These are phyloP conservation scores for Pseudopyricularia javanii DNA, from an alignment of 2,329 filamentous ascomycete species.

Conservation along the genomic window DNA sequence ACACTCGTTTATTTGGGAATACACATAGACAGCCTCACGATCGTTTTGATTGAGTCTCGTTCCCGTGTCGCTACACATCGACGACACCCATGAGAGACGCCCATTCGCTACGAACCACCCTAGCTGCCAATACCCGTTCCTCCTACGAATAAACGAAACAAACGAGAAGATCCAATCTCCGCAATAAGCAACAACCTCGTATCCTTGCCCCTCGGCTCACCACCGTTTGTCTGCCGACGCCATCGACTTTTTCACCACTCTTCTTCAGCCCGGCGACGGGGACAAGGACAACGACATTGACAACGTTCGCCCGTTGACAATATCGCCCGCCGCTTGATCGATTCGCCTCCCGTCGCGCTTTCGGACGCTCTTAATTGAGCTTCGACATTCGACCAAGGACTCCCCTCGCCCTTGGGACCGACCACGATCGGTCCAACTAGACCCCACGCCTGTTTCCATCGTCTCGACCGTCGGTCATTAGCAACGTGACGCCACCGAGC, in stretches of 20 bases:
- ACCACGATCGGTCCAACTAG: not conserved
- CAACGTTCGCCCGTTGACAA: not conserved
- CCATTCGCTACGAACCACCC: not conserved
- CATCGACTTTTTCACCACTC: not conserved
- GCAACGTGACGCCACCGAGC: not conserved
- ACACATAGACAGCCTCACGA: not conserved
- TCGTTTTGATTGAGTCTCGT: not conserved
- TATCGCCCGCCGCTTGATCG: not conserved
- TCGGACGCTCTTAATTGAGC: slow-evolving; percentile 2
- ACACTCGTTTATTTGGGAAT: not conserved
- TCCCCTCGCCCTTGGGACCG: not conserved
- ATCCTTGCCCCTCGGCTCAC: not conserved
- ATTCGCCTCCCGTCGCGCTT: not conserved
- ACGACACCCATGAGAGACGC: not conserved
- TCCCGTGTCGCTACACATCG: not conserved
- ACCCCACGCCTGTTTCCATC: not conserved
- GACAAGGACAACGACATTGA: not conserved
- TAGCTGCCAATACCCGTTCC: not conserved
- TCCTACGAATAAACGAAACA: not conserved
- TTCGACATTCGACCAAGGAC: not conserved
- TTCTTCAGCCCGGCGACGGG: not conserved
- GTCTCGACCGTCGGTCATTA: not conserved
- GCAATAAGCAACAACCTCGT: not conserved
- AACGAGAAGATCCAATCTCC: not conserved
- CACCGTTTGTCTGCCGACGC: not conserved